phyloP scores from a whole-genome alignment of 106 monocot genomes.

The Amphibolis antarctica region DNA sequence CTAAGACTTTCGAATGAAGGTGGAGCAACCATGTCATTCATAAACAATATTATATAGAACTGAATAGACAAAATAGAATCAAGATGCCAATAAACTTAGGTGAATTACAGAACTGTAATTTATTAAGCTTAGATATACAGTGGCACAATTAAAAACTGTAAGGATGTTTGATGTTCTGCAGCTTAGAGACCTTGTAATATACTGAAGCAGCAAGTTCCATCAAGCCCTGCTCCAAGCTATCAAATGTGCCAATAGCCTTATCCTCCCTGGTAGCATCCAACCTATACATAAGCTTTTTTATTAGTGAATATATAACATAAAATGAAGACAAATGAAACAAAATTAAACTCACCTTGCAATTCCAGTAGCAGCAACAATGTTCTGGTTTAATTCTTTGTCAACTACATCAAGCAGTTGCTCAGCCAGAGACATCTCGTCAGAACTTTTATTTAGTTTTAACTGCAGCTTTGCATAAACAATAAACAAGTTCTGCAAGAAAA shows the following conservation, averaged over 20 bases:
- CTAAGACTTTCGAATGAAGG: no score
- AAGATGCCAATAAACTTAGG: no score
- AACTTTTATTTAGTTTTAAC: constrained; percentile 38
- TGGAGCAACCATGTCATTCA: no score
- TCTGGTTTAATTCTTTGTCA: constrained; percentile 62
- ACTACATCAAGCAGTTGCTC: constrained; percentile 66
- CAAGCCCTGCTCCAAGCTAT: constrained; percentile 28
- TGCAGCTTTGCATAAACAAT: constrained; percentile 58
- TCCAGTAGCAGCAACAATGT: constrained; percentile 21
- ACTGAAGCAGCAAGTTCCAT: constrained; percentile 71
- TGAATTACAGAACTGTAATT: background rate
- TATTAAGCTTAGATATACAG: background rate
- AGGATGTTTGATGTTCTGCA: background rate
- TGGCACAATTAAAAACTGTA: constrained; percentile 2
- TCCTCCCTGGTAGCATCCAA: constrained; percentile 56
- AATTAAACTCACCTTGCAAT: constrained; percentile 21
- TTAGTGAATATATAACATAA: background rate
- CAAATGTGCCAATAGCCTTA: constrained; percentile 27
- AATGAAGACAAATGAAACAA: background rate
- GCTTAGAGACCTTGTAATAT: constrained; percentile 49
- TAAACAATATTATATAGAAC: no score
- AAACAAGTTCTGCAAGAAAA: constrained; percentile 38
- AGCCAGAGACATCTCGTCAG: constrained; percentile 28
- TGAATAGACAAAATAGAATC: no score
- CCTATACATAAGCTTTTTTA: constrained; percentile 17